These are phyloP conservation scores for Colletotrichum trifolii DNA, from an alignment of 2,329 filamentous ascomycete species.

Conservation along the genomic window DNA sequence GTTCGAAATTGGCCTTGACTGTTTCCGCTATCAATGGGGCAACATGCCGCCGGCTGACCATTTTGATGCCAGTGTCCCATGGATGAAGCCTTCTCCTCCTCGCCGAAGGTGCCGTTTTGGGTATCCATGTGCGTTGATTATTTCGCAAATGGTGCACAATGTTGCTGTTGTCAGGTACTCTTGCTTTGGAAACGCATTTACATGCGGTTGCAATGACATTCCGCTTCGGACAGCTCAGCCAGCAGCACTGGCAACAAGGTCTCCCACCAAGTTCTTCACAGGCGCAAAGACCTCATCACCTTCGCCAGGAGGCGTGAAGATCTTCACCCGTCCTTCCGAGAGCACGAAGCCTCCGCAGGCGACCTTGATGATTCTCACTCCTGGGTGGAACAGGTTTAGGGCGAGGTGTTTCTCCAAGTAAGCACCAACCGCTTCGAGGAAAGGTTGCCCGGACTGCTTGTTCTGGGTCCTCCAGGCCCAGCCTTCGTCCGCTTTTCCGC, in stretches of 20 bases:
- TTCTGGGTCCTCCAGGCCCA: constrained; percentile 60
- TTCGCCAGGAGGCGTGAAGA: constrained; percentile 45
- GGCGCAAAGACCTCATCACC: constrained; percentile 20
- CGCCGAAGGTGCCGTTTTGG: no score
- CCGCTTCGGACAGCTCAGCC: background rate
- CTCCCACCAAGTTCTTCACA: constrained; percentile 22
- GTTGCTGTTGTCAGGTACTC: no score
- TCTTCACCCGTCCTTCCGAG: constrained; percentile 63
- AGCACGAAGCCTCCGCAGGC: constrained; percentile 67
- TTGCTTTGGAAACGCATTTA: no score
- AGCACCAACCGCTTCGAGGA: constrained; percentile 60
- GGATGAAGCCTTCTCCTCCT: no score
- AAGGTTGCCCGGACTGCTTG: constrained; percentile 49
- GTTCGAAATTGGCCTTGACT: background rate
- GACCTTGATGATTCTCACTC: constrained; percentile 63
- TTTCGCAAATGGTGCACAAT: no score
- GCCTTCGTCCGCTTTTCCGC: constrained; percentile 60
- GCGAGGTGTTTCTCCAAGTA: constrained; percentile 66
- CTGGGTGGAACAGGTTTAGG: constrained; percentile 65
- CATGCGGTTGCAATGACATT: no score
- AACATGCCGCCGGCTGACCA: no score
- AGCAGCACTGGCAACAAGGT: constrained; percentile 17
- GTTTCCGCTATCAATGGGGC: no score
- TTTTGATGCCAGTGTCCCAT: no score
- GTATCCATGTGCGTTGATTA: no score